A percentile compares a stretch with the other conserved stretches of the same genome.
Conservation (phyloP, 208 protist species). For the Leishmania mexicana region DNA sequence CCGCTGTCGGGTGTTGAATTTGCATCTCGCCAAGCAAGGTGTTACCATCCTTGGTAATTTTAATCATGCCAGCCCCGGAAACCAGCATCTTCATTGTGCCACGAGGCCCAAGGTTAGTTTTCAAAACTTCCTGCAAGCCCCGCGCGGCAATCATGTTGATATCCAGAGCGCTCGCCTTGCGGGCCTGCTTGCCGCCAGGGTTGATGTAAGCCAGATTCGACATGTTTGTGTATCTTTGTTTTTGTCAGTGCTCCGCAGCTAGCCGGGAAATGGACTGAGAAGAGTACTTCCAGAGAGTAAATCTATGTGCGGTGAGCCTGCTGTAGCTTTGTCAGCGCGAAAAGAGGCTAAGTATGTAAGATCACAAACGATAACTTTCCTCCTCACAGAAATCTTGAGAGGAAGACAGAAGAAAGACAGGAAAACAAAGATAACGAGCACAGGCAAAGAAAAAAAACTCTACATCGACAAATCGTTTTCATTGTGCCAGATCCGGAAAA, state of each 20-base stretch:
- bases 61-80: constrained; percentile 98
- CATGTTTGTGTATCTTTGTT: constrained; percentile 24
- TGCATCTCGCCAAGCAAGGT: constrained; percentile 99
- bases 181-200: constrained; percentile 83
- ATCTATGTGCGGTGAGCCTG: neutral
- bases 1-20: constrained; percentile 99
- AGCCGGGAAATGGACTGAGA: neutral
- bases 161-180: constrained; percentile 90
- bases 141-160: constrained; percentile 99
- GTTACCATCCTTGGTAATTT: constrained; percentile 99
- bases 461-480: neutral
- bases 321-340: neutral
- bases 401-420: constrained; percentile 4
- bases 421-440: neutral
- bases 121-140: constrained; percentile 98
- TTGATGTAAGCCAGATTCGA: constrained; percentile 92
- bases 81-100: constrained; percentile 99
- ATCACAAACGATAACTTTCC: neutral
- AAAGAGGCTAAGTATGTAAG: neutral
- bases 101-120: constrained; percentile 99
- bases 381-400: neutral
- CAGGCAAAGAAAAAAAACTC: neutral
- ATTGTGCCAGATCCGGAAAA: neutral
- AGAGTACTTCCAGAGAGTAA: neutral
- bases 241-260: neutral